Base-by-base conservation (phyloP, 2,329 filamentous ascomycete species). In the Colletotrichum orchidophilum region DNA sequence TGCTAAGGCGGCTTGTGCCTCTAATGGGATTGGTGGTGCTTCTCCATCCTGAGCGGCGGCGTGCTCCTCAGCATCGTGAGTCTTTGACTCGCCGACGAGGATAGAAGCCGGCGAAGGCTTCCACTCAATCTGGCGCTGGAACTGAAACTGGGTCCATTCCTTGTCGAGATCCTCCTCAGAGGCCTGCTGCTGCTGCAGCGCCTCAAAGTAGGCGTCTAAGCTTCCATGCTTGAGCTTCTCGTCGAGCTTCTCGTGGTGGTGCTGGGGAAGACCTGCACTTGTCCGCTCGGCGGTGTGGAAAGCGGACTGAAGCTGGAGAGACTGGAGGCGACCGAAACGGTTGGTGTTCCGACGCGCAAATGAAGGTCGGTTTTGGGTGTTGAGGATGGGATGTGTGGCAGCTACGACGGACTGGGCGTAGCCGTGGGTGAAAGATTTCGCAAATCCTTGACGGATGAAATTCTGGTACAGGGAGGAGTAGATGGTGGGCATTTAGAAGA, bases 401-500 rank as follows among this genome's bases (percentile, higher is more conserved):
- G 96, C 96, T 85, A 99, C 95, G 84, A 98, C 93, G 74, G 95
- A 97, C 83, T 98, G 96, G 78, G 95, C 95, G 89, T 98, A 98
- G 85, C 96, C 96, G 90, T 98, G 94, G 82, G 94, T 96, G 83
- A 98, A 93, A 80, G 95, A 95, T 87, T 98, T 98, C 81, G 94
- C 92, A 85, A 98, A 93, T 92, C 94, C 95, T 89, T 96, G 94
- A 88, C 96, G 96, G 91, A 97, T 94, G 88, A 98, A 94, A 87
- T 89, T 92, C 85, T 90, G 87, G 84, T 91, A 91, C 75, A 92
- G 85, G 80, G 88, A 89, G 74, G 89, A 91, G 83, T 91, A 91
- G 79, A 91, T 90, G 81, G 88, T 87, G 84, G 90, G 90, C 96
- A 98, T 98, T 97, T 97, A 97, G 94, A 88, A 90, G 82, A 89